Evolutionary conservation across 805 yeast species (phyloP).

Genomic region (Komagataella kurtzmanii): DNA sequence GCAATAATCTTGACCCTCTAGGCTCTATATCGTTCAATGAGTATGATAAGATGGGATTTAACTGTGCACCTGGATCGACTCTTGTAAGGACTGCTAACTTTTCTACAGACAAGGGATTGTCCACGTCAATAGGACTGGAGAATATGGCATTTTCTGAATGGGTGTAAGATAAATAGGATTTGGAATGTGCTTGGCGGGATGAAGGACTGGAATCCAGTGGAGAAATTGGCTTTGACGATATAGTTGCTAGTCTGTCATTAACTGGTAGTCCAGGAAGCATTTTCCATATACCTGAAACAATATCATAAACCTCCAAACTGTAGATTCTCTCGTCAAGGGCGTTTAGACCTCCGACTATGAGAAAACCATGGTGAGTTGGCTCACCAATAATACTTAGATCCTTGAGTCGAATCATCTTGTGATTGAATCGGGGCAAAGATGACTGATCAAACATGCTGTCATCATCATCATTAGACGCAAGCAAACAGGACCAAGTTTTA

Average conservation of each 20-base stretch:
- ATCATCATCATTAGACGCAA: constrained; percentile 18
- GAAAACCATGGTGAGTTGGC: constrained; percentile 30
- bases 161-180: background rate
- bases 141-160: background rate
- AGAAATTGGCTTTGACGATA: background rate
- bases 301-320: constrained; percentile 28
- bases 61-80: background rate
- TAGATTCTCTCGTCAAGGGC: constrained; percentile 17
- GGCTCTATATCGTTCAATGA: constrained; percentile 4
- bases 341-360: constrained; percentile 42
- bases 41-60: constrained; percentile 14
- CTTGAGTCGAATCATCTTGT: constrained; percentile 29
- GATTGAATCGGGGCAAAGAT: constrained; percentile 31
- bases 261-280: background rate
- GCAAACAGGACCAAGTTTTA: constrained; percentile 39
- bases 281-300: constrained; percentile 20
- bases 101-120: background rate
- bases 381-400: constrained; percentile 22
- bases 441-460: constrained; percentile 16
- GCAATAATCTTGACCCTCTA: constrained; percentile 7
- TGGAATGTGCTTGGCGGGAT: background rate
- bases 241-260: background rate
- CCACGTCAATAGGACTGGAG: background rate
- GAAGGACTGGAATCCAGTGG: background rate
- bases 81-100: background rate